These are phyloP conservation scores for Pseudogymnoascus sp. DNA, from an alignment of 2,329 filamentous ascomycete species.

Conservation along the genomic window DNA sequence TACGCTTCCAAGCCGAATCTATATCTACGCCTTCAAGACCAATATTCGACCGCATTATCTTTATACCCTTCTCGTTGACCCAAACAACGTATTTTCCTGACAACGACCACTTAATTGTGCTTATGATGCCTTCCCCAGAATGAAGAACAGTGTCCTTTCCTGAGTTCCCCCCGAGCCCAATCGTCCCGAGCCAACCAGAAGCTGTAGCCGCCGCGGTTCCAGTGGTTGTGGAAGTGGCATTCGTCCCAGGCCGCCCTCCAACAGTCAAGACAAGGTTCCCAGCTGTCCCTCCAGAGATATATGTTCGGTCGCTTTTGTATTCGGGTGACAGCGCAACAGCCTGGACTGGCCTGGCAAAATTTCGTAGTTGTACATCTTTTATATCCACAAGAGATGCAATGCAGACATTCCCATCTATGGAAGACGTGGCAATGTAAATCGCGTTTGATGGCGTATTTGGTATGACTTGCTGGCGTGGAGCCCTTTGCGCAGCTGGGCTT, in stretches of 20 bases:
- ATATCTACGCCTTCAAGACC: slow-evolving; percentile 66
- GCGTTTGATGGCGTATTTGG: slow-evolving; percentile 76
- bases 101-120: slow-evolving; percentile 86
- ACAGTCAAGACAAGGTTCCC: slow-evolving; percentile 80
- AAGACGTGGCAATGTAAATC: slow-evolving; percentile 88
- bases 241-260: slow-evolving; percentile 70
- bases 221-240: slow-evolving; percentile 75
- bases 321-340: slow-evolving; percentile 91
- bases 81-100: slow-evolving; percentile 89
- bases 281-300: slow-evolving; percentile 82
- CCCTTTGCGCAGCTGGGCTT: slow-evolving; percentile 40
- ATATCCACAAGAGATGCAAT: slow-evolving; percentile 77
- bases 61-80: slow-evolving; percentile 95
- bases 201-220: slow-evolving; percentile 74
- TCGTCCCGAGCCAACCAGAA: slow-evolving; percentile 82
- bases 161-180: slow-evolving; percentile 68
- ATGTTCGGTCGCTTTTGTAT: slow-evolving; percentile 80
- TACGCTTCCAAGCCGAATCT: slow-evolving; percentile 87
- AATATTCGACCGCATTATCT: slow-evolving; percentile 88
- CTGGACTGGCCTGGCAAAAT: slow-evolving; percentile 88
- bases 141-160: slow-evolving; percentile 84
- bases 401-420: slow-evolving; percentile 92
- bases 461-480: slow-evolving; percentile 45
- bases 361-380: slow-evolving; percentile 83
- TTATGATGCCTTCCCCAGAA: slow-evolving; percentile 84